Evolutionary conservation across 1,284 basidiomycete species (phyloP).

Genomic region (Mycena citricolor): DNA sequence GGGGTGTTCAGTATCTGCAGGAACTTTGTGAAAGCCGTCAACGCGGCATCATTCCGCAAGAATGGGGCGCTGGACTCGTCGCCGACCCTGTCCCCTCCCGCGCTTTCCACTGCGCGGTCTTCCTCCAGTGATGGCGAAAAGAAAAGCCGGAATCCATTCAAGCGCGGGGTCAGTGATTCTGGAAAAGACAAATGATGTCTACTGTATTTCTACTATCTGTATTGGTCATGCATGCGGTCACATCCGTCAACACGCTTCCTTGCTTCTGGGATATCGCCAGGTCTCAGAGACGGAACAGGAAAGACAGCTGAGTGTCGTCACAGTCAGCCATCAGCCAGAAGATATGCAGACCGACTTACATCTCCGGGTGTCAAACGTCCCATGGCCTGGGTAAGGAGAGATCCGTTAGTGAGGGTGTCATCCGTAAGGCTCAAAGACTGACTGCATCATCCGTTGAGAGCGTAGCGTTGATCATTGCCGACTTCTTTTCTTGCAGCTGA

Average conservation of each 20-base stretch:
- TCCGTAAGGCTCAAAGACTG: conserved; percentile 27
- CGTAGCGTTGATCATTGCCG: conserved; percentile 81
- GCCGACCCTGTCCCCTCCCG: conserved; percentile 1
- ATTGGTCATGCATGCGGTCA: no score
- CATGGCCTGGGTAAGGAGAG: conserved; percentile 63
- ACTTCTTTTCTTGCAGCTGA: conserved; percentile 95
- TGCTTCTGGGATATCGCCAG: no score
- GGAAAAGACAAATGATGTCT: no score
- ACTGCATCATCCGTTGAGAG: conserved; percentile 76
- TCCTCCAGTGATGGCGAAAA: conserved; percentile 8
- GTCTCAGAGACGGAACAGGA: no score
- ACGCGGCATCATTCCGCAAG: conserved; percentile 35
- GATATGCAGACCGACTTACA: conserved; percentile 47
- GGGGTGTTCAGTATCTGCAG: conserved; percentile 25
- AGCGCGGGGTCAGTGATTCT: conserved; percentile 1
- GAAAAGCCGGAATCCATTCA: conserved; percentile 15
- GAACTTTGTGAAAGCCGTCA: conserved; percentile 41
- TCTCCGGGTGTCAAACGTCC: conserved; percentile 88
- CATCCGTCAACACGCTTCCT: no score
- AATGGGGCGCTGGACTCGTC: conserved; percentile 5
- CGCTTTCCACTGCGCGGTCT: conserved; percentile 1
- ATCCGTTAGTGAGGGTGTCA: no score
- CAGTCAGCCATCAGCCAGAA: neutral
- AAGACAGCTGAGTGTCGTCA: no score
- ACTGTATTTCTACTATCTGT: no score